phyloP scores from a whole-genome alignment of 1,284 basidiomycete species.

The Sporisorium scitamineum region DNA sequence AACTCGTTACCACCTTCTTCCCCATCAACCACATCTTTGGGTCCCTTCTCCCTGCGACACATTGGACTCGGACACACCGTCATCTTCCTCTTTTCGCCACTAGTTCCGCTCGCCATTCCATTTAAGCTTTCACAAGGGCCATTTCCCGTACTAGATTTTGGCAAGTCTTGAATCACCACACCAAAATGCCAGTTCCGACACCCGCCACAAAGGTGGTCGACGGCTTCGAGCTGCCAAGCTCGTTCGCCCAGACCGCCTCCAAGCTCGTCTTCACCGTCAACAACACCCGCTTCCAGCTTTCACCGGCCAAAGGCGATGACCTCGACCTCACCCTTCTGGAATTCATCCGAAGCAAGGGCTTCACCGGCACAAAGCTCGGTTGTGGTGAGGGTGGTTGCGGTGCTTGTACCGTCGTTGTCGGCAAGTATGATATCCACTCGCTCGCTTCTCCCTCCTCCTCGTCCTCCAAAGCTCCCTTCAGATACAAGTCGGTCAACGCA shows the following conservation, averaged over 20 bases:
- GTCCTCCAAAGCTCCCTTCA: conserved; percentile 40
- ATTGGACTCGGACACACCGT: neutral
- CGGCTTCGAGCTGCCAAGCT: conserved; percentile 42
- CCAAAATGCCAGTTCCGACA: conserved; percentile 30
- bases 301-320: conserved; percentile 40
- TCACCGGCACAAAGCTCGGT: conserved; percentile 70
- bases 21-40: conserved; percentile 1
- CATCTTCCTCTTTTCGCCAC: neutral
- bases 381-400: conserved; percentile 70
- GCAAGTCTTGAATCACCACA: neutral
- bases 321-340: conserved; percentile 66
- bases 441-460: conserved; percentile 7
- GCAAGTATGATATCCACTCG: conserved; percentile 32
- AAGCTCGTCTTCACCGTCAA: conserved; percentile 55
- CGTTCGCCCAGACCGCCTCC: conserved; percentile 25
- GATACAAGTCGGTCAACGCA: conserved; percentile 69
- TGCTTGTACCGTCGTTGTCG: conserved; percentile 68
- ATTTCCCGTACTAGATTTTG: neutral
- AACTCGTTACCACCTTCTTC: neutral
- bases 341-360: conserved; percentile 67
- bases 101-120: neutral
- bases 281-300: conserved; percentile 48
- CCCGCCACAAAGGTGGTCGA: conserved; percentile 24
- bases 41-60: neutral
- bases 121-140: neutral